Evolutionary conservation across 2,329 filamentous ascomycete species (phyloP).

Genomic region (Colletotrichum liriopes): DNA sequence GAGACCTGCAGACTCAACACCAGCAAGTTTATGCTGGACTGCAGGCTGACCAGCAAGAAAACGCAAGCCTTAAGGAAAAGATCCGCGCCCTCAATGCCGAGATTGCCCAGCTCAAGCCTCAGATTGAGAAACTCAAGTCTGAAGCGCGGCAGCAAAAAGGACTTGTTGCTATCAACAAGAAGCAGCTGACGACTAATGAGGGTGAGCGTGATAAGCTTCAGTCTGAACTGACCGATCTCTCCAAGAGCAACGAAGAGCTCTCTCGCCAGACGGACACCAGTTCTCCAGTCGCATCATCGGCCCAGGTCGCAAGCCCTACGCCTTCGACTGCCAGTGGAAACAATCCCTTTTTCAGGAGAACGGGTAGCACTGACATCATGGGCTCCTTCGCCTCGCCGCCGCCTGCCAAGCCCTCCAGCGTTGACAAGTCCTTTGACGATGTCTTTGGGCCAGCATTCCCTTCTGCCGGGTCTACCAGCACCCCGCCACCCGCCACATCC

Average conservation of each 20-base stretch:
- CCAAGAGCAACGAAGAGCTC: conserved; percentile 73
- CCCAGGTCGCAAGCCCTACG: conserved; percentile 78
- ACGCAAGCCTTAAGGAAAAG: conserved; percentile 86
- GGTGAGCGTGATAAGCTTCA: conserved; percentile 90
- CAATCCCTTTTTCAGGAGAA: conserved; percentile 93
- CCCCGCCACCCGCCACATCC: conserved; percentile 68
- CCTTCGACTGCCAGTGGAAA: conserved; percentile 81
- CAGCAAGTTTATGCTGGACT: conserved; percentile 81
- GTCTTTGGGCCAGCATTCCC: conserved; percentile 83
- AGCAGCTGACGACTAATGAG: conserved; percentile 92
- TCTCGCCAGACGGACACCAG: conserved; percentile 67
- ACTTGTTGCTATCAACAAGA: conserved; percentile 97
- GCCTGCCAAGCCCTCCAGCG: conserved; percentile 60
- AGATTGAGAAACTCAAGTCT: conserved; percentile 92
- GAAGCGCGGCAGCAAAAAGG: conserved; percentile 97
- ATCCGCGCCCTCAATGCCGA: conserved; percentile 88
- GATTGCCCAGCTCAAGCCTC: conserved; percentile 86
- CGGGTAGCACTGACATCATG: conserved; percentile 74
- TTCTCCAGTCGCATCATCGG: conserved; percentile 63
- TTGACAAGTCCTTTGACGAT: conserved; percentile 85
- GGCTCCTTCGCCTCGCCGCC: conserved; percentile 67
- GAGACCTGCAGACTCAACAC: conserved; percentile 88
- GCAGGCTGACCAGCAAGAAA: conserved; percentile 91
- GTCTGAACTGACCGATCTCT: conserved; percentile 80
- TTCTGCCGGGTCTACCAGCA: conserved; percentile 58